Percentiles rank a stretch among this genome's conserved stretches.
Conservation (phyloP, 2,329 filamentous ascomycete genomes). For the Penicillium capsulatum region DNA sequence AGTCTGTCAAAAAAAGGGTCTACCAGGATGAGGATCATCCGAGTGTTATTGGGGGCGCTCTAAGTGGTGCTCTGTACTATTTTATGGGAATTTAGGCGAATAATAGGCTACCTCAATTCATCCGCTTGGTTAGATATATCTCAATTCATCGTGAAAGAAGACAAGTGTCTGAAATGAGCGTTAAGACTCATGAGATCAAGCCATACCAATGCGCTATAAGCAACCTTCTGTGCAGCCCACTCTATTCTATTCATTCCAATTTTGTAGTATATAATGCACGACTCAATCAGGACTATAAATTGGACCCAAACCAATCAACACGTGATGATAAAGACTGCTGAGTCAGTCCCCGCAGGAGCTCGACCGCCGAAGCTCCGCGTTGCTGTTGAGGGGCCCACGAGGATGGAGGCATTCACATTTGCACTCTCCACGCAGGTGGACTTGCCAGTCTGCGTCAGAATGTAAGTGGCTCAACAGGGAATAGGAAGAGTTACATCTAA, state of each 20-base stretch:
- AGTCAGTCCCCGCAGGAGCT: slow-evolving; percentile 14
- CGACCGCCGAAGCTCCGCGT: slow-evolving; percentile 1
- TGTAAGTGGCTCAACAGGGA: slow-evolving; percentile 47
- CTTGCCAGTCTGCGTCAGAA: slow-evolving; percentile 62
- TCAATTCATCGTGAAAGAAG: no score
- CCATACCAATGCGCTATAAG: no score
- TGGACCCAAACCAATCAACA: slow-evolving; percentile 1
- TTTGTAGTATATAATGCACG: no score
- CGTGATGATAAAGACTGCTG: slow-evolving; percentile 9
- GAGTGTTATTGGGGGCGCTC: slow-evolving; percentile 24
- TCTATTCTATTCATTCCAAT: no score
- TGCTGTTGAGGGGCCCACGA: slow-evolving; percentile 9
- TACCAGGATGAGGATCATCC: slow-evolving; percentile 32
- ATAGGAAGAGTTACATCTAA: slow-evolving; percentile 2
- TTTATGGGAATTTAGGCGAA: slow-evolving; percentile 12
- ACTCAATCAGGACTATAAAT: no score
- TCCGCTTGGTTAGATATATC: no score
- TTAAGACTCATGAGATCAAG: no score
- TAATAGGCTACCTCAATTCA: no score
- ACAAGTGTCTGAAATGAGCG: background rate
- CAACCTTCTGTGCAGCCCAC: no score
- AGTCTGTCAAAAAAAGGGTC: slow-evolving; percentile 2
- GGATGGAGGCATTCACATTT: slow-evolving; percentile 95
- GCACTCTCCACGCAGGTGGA: slow-evolving; percentile 81
- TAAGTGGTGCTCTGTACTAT: slow-evolving; percentile 22